phyloP scores from a whole-genome alignment of 1,139 yeast genomes.

The Yamadazyma triangularis region DNA sequence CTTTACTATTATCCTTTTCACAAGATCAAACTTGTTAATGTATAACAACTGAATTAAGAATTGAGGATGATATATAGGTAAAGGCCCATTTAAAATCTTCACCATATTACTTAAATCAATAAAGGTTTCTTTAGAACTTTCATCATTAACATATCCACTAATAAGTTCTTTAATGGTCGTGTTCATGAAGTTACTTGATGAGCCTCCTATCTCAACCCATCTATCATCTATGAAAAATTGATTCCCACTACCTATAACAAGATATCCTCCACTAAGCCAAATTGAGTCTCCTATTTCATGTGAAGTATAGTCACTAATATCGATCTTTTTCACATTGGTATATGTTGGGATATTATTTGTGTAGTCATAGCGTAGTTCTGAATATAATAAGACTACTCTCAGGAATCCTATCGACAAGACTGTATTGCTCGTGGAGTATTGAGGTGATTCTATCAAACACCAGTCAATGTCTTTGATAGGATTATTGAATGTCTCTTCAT shows the following conservation, averaged over 20 bases:
- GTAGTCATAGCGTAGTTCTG: constrained; percentile 84
- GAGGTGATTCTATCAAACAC: constrained; percentile 57
- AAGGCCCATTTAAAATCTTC: constrained; percentile 77
- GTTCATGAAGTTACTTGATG: constrained; percentile 23
- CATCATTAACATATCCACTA: constrained; percentile 21
- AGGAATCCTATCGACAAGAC: constrained; percentile 77
- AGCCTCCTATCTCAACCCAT: constrained; percentile 34
- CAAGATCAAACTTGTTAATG: constrained; percentile 55
- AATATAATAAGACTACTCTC: constrained; percentile 58
- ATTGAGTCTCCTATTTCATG: constrained; percentile 85
- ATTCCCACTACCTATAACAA: constrained; percentile 86
- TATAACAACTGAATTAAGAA: constrained; percentile 73
- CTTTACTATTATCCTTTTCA: constrained; percentile 51
- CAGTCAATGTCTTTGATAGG: constrained; percentile 68
- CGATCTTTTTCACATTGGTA: constrained; percentile 69
- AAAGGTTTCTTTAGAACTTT: constrained; percentile 6
- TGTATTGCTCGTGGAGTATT: constrained; percentile 58
- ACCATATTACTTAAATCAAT: constrained; percentile 51
- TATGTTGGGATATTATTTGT: constrained; percentile 77
- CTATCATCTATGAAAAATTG: constrained; percentile 82
- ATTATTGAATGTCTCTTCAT: constrained; percentile 39
- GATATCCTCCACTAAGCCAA: constrained; percentile 76
- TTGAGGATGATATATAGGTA: constrained; percentile 92
- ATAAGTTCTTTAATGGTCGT: constrained; percentile 47
- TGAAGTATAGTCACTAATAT: constrained; percentile 64